phyloP scores from a whole-genome alignment of 2,329 filamentous ascomycete genomes.

The Scleromitrula shiraiana region DNA sequence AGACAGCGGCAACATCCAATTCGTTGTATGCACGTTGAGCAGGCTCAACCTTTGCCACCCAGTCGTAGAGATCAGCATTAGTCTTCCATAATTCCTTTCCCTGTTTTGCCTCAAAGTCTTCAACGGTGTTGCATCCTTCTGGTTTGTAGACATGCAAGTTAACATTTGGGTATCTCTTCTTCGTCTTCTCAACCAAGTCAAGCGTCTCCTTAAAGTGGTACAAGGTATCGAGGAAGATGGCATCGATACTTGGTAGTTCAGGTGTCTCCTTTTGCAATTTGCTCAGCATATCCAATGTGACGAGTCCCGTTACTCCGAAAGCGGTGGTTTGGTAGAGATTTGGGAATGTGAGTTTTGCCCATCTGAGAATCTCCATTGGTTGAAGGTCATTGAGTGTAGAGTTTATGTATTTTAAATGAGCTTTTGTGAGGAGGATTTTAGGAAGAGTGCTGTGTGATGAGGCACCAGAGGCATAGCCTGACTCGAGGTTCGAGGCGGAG shows the following conservation, averaged over 20 bases:
- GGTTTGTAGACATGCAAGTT: constrained; percentile 88
- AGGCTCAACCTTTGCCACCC: constrained; percentile 94
- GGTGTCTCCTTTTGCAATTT: constrained; percentile 60
- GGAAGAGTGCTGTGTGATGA: constrained; percentile 58
- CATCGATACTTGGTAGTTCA: constrained; percentile 50
- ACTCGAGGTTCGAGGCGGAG: constrained; percentile 50
- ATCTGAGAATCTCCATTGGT: constrained; percentile 84
- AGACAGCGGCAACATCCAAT: constrained; percentile 77
- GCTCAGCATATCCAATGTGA: constrained; percentile 77
- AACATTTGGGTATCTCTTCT: constrained; percentile 66
- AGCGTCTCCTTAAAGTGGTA: constrained; percentile 77
- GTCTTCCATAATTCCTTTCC: constrained; percentile 78
- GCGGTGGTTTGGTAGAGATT: constrained; percentile 82
- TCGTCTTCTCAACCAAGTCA: constrained; percentile 65
- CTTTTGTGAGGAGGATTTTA: constrained; percentile 75
- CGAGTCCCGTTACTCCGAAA: constrained; percentile 73
- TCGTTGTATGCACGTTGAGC: constrained; percentile 85
- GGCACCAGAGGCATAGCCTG: constrained; percentile 67
- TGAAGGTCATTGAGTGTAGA: constrained; percentile 78
- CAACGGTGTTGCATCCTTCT: constrained; percentile 59
- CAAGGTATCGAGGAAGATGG: constrained; percentile 77
- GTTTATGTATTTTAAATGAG: constrained; percentile 88
- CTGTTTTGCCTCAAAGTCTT: constrained; percentile 75
- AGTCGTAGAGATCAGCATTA: constrained; percentile 89
- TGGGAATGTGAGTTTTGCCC: constrained; percentile 86